Conservation (phyloP, 2,329 filamentous ascomycete genomes). For the Stagonosporopsis tanaceti region DNA sequence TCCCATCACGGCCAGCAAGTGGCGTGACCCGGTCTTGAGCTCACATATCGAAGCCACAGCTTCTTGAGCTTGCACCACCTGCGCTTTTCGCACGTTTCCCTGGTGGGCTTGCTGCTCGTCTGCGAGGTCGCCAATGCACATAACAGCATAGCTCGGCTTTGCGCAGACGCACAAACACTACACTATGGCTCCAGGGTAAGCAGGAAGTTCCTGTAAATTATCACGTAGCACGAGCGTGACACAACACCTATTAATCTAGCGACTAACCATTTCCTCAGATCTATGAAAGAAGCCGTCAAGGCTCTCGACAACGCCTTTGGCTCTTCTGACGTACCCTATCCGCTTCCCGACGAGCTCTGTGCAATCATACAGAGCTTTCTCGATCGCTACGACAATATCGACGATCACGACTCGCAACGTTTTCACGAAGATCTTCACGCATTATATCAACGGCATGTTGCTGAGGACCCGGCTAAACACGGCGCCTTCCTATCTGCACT, state of each 20-base stretch:
- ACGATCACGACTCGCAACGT: slow-evolving; percentile 73
- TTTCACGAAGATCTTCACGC: slow-evolving; percentile 75
- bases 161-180: slow-evolving; percentile 6
- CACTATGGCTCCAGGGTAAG: slow-evolving; percentile 18
- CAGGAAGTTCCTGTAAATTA: no score
- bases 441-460: slow-evolving; percentile 72
- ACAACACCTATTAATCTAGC: background rate
- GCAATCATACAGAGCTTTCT: slow-evolving; percentile 72
- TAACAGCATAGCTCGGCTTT: background rate
- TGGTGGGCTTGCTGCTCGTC: background rate
- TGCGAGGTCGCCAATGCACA: slow-evolving; percentile 7
- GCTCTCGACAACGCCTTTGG: slow-evolving; percentile 56
- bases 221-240: background rate
- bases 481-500: slow-evolving; percentile 75
- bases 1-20: slow-evolving; percentile 2
- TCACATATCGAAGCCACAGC: background rate
- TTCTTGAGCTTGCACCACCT: background rate
- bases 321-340: slow-evolving; percentile 53
- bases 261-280: slow-evolving; percentile 42
- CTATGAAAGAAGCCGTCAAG: slow-evolving; percentile 59
- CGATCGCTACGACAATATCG: slow-evolving; percentile 70
- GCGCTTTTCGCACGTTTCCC: background rate
- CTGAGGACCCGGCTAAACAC: slow-evolving; percentile 63
- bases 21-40: background rate
- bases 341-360: slow-evolving; percentile 72